These are phyloP conservation scores for Rhodomyrtus psidioides DNA, from an alignment of 441 rosid species.

Conservation along the genomic window DNA sequence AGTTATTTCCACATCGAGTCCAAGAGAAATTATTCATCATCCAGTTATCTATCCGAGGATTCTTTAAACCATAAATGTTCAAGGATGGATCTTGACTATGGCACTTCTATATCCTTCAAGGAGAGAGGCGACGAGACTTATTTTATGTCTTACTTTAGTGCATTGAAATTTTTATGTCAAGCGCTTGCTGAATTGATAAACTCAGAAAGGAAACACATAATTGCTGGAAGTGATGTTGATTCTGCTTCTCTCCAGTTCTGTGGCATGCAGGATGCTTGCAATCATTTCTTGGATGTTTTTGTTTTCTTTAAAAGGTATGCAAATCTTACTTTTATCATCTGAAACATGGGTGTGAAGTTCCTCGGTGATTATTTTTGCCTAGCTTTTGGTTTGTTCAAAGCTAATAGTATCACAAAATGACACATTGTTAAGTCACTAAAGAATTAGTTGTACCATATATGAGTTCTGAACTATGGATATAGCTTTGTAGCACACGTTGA, in stretches of 20 bases:
- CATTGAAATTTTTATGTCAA: conserved; percentile 72
- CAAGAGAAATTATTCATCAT: conserved; percentile 11
- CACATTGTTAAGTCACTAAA: not conserved
- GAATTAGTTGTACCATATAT: not conserved
- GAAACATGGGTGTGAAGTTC: not conserved
- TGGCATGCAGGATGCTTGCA: conserved; percentile 48
- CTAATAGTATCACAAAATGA: not conserved
- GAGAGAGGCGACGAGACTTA: conserved; percentile 26
- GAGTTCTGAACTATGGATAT: not conserved
- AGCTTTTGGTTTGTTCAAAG: not conserved
- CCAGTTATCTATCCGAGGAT: conserved; percentile 7
- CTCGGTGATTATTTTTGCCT: not conserved
- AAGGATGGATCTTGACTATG: conserved; percentile 4
- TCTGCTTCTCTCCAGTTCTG: conserved; percentile 30
- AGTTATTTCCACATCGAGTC: conserved; percentile 29
- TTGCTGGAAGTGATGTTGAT: conserved; percentile 35
- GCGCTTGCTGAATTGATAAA: conserved; percentile 70
- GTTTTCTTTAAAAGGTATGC: conserved; percentile 6
- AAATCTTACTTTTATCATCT: not conserved
- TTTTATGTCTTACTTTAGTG: conserved; percentile 37
- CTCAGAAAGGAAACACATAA: conserved; percentile 43
- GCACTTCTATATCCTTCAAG: conserved; percentile 13
- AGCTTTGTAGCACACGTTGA: not conserved
- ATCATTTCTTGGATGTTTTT: conserved; percentile 45
- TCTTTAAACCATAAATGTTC: conserved; percentile 8